Base-by-base conservation (phyloP, 2,329 filamentous ascomycete genomes). In the Penicillium vulpinum region DNA sequence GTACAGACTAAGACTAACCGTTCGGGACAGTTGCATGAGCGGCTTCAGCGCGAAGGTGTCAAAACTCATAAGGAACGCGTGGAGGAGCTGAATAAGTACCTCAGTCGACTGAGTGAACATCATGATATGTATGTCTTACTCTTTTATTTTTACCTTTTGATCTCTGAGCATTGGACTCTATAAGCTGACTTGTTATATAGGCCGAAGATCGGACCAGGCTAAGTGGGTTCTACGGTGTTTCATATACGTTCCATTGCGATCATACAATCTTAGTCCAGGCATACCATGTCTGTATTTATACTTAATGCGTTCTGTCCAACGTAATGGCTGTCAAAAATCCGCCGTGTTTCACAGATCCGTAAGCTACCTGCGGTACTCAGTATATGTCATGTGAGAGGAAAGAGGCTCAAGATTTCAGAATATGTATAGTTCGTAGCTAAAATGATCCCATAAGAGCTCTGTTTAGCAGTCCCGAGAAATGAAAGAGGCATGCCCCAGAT, bases 21-120 rank as follows among this genome's bases (percentile, higher is more conserved):
- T 40, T 40, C 13, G 38, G 50, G 53, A 59, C 64, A 94, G 91
- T 80, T 97, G 67, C 86, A 94, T 66, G 88, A 96, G 68, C 82
- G 91, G 60, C 79, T 95, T 43, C 87, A 89, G 70, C 86, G 88
- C 15, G 92, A 97, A 72, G 88, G 95, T 16, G 85, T 93, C 64
- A 97, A 97, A 81, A 96, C 92, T 29, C 94, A 99, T 76, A 97
- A 97, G 74, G 90, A 99, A 79, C 87, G 91, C 11, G 93, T 99
- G 41, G 92, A 97, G 74, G 92, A 97, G 73, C 79, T 97, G 66
- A 99, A 99, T 73, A 91, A 90, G 62, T 97, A 97, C 73, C 79
- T 99, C 35, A 94, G 91, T 63, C 89, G 88, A 63, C 77, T 99
- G 69, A 96, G 91, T 77, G 94, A 99, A 77, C 94, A 99, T 78